Percentiles rank a stretch among this genome's conserved stretches.
Evolutionary conservation across 2,329 filamentous ascomycete genomes (phyloP).

Genomic region (Trichophyton simii): DNA sequence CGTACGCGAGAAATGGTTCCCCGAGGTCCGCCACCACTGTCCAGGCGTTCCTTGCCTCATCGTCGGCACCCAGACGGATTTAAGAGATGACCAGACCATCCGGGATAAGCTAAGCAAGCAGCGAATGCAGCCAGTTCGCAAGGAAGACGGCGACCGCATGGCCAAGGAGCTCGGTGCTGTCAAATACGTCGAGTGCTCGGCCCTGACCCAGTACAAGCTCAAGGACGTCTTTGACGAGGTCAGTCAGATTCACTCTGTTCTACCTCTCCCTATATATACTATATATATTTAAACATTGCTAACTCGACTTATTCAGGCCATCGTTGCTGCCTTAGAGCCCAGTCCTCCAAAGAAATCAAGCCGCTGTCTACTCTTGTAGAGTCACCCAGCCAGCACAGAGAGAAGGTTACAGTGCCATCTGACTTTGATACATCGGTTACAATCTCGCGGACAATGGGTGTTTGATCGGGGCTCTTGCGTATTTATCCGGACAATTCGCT

Average conservation of each 20-base stretch:
- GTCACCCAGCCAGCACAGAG: not conserved
- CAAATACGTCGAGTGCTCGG: slow-evolving; percentile 98
- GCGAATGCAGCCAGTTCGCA: slow-evolving; percentile 86
- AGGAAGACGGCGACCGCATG: slow-evolving; percentile 90
- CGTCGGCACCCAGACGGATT: slow-evolving; percentile 92
- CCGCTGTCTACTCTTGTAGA: slow-evolving; percentile 5
- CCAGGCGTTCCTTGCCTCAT: slow-evolving; percentile 95
- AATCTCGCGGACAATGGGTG: slow-evolving; percentile 1
- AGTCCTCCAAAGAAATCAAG: slow-evolving; percentile 26
- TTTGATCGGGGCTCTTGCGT: slow-evolving; percentile 1
- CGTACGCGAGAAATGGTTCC: slow-evolving; percentile 98
- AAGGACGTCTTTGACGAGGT: slow-evolving; percentile 99
- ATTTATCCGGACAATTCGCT: not conserved
- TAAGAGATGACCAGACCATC: slow-evolving; percentile 77
- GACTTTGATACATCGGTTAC: not conserved
- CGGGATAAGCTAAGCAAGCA: slow-evolving; percentile 87
- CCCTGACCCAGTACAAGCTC: slow-evolving; percentile 92
- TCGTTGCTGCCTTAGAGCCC: slow-evolving; percentile 87
- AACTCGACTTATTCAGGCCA: slow-evolving; percentile 49
- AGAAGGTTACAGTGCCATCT: not conserved
- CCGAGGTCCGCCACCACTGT: slow-evolving; percentile 96
- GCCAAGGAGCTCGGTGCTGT: slow-evolving; percentile 94
- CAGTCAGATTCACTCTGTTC: slow-evolving; percentile 22
- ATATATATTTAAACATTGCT: slow-evolving; percentile 7
- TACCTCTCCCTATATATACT: slow-evolving; percentile 1